Evolutionary conservation across 805 yeast genomes (phyloP), one percentile per base, ranked within the genome.

Genomic region (Wickerhamiella nectarea): DNA sequence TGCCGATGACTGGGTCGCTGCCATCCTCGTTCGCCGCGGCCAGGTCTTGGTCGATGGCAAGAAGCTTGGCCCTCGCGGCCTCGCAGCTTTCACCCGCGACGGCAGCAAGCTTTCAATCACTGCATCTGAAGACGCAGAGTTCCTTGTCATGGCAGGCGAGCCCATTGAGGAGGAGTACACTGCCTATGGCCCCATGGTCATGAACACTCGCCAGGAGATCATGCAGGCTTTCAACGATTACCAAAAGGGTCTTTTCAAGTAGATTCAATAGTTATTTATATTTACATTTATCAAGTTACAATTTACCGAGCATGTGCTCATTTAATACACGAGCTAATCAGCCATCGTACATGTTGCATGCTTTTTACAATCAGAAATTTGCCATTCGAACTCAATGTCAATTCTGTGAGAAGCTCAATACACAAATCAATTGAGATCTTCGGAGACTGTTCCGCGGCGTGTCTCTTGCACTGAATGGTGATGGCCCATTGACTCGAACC

Each of bases 121-220:
- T 19, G 34, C 41, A 2, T 12, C 15, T 9, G 63, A 66, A 29
- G 66, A 64, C 26, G 63, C 84, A 2, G 76, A 78, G 51, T 77
- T 84, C 55, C 77, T 80, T 4, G 50, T 84, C n/a, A 66, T 84
- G 49, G 91, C 85, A 25, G 94, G 94, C 46, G 62, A 80, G 57
- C 71, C 72, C 17, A 64, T 83, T 45, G 72, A 82, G 52, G 94
- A 85, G 64, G 73, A 75, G 14, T 69, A 80, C 44, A 80, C 83
- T 25, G 95, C 86, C 57, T 79, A 85, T 57, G 95, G 95, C 14
- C 95, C 95, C 11, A 87, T 86, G 57, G 95, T 86, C 15, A 89
- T 82, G 48, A 73, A 81, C 6, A 64, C 79, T 18, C 68, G 69
- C 44, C 80, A 75, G 42, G 74, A 73, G 49, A 78, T 86, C 47